Evolutionary conservation across 768 basidiomycete genomes (phyloP), one percentile per base, ranked within the genome.

Genomic region (Butyriboletus loyo): DNA sequence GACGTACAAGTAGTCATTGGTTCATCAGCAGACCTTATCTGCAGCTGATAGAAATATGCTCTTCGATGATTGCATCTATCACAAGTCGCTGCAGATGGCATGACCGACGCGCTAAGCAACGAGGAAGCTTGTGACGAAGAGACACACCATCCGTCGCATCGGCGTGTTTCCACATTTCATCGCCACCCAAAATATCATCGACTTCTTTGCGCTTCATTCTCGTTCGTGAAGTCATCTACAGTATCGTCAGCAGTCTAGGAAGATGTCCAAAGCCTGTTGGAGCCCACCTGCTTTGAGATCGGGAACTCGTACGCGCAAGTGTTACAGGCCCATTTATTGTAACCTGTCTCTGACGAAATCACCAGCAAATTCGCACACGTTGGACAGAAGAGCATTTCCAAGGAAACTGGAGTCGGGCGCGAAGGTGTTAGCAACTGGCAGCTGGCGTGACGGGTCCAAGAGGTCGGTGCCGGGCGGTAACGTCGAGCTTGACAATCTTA

Each of bases 111-210:
- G 21, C 27, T 7, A 32, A 11, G 17, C 15, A 7, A 17, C n/a
- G n/a, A n/a, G n/a, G n/a, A n/a, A n/a, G n/a, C n/a, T n/a, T n/a
- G n/a, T 1, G 44, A 36, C 13, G 17, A 44, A 25, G 13, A 30
- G 27, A 53, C 77, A 46, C 38, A 91, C 93, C 85, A 60, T 84
- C 78, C 0, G 89, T 93, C 43, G 86, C 83, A 69, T 96, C 95
- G 3, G 94, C 95, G 68, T 97, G 89, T 50, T 86, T 87, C 92
- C 95, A 97, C 72, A 85, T 85, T 54, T 92, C 91, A 34, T 91
- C 92, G 4, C 92, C 94, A 46, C 96, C 97, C 25, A 98, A 76
- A 7, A 99, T 95, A 63, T 98, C 97, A 66, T 99, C 97, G 13
- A 93, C 87, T 60, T 86, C 81, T 64, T 98, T 98, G n/a, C 90